phyloP scores from a whole-genome alignment of 2,329 filamentous ascomycete genomes.

The Fusarium musae region DNA sequence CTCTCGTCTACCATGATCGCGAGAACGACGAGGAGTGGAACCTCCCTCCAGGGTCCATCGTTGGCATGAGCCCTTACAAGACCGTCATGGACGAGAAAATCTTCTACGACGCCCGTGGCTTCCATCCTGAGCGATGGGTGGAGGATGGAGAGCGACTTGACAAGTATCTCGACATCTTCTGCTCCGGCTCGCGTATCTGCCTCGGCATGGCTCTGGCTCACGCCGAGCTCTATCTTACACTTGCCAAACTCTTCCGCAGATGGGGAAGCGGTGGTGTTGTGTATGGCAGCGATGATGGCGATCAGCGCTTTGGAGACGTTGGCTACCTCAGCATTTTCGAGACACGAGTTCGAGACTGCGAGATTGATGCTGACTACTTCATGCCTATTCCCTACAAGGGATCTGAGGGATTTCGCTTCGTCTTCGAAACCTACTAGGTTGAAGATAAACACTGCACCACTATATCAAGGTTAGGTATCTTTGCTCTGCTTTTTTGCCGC shows the following conservation, averaged over 20 bases:
- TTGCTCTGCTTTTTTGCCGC: slow-evolving; percentile 15
- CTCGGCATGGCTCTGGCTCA: slow-evolving; percentile 53
- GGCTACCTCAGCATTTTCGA: slow-evolving; percentile 51
- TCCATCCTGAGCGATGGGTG: slow-evolving; percentile 52
- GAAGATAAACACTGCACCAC: slow-evolving; percentile 8
- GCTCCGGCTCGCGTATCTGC: slow-evolving; percentile 50
- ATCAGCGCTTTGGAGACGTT: slow-evolving; percentile 48
- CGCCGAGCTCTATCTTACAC: slow-evolving; percentile 52
- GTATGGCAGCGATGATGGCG: slow-evolving; percentile 46
- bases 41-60: slow-evolving; percentile 49
- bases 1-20: slow-evolving; percentile 45
- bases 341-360: slow-evolving; percentile 49
- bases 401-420: slow-evolving; percentile 49
- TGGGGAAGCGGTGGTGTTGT: slow-evolving; percentile 51
- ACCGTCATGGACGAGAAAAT: slow-evolving; percentile 49
- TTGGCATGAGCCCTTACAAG: slow-evolving; percentile 53
- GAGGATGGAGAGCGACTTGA: slow-evolving; percentile 48
- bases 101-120: slow-evolving; percentile 48
- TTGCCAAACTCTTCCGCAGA: slow-evolving; percentile 52
- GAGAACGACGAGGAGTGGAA: slow-evolving; percentile 43
- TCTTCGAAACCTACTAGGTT: slow-evolving; percentile 45
- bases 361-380: slow-evolving; percentile 53
- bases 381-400: slow-evolving; percentile 54
- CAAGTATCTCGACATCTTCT: slow-evolving; percentile 50
- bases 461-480: slow-evolving; percentile 20